These are phyloP conservation scores for Iris macrosiphon DNA, from an alignment of 106 monocot genomes.

Conservation along the genomic window DNA sequence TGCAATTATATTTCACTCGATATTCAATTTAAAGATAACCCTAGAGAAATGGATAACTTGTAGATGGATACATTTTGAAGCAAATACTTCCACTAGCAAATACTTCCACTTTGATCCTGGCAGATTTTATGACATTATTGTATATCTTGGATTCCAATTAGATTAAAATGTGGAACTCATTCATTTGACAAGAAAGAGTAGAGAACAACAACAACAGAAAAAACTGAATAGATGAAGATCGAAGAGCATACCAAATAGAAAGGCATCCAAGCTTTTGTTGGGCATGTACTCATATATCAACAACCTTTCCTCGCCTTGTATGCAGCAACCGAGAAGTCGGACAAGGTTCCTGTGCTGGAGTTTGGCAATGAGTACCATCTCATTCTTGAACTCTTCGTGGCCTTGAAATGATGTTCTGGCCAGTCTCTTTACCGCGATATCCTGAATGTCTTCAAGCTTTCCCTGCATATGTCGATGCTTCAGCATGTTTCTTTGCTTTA, in stretches of 20 bases:
- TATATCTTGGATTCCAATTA: too few species aligned
- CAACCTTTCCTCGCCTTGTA: slow-evolving; percentile 9
- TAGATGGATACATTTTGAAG: too few species aligned
- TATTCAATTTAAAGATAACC: too few species aligned
- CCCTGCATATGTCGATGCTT: slow-evolving; percentile 11
- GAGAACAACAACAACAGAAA: too few species aligned
- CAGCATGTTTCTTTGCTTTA: background rate
- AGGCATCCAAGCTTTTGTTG: slow-evolving; percentile 11
- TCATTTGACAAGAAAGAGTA: too few species aligned
- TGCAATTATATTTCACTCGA: too few species aligned
- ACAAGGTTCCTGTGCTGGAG: slow-evolving; percentile 15
- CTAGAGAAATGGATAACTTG: too few species aligned
- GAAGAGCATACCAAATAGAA: slow-evolving; percentile 5
- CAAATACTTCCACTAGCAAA: too few species aligned
- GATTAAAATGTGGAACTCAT: too few species aligned
- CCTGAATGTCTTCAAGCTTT: background rate
- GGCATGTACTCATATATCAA: slow-evolving; percentile 14
- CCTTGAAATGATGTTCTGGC: slow-evolving; percentile 5
- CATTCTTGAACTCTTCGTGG: slow-evolving; percentile 9
- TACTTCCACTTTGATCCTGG: too few species aligned
- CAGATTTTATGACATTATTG: too few species aligned
- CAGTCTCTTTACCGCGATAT: slow-evolving; percentile 8
- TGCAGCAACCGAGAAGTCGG: slow-evolving; percentile 8
- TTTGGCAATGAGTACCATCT: slow-evolving; percentile 6
- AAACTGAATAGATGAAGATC: too few species aligned